Percentiles rank a stretch among this genome's conserved stretches.
These are phyloP conservation scores for Funneliformis mosseae DNA, from an alignment of 192 early-diverging fungal genomes.

Conservation along the genomic window DNA sequence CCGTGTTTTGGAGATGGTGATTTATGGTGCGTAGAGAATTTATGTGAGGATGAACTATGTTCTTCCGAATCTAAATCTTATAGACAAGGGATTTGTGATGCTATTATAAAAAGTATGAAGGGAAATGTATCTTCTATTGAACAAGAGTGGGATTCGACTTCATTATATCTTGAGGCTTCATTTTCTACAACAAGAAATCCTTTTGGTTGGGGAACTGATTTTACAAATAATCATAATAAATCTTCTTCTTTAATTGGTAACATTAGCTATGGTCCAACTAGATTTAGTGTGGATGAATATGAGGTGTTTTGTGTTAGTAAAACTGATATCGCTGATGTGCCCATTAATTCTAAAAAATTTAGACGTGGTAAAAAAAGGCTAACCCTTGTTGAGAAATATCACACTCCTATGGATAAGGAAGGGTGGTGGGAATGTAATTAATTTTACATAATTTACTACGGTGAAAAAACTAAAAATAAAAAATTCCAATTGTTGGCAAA, in stretches of 20 bases:
- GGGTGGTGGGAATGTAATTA: too few species aligned
- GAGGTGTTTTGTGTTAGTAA: conserved; percentile 1
- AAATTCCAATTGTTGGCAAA: too few species aligned
- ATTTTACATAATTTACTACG: too few species aligned
- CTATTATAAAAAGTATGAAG: background rate
- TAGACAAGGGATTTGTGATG: background rate
- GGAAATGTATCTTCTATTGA: background rate
- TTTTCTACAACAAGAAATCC: background rate
- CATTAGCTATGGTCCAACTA: background rate
- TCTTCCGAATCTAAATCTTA: background rate
- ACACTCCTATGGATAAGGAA: background rate
- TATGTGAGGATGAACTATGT: background rate
- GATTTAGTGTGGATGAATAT: conserved; percentile 9
- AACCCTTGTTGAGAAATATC: background rate
- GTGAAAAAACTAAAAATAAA: too few species aligned
- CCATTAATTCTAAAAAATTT: background rate
- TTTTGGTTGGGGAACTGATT: background rate
- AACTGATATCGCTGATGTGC: background rate
- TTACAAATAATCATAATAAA: background rate
- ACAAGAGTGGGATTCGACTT: background rate
- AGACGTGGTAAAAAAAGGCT: background rate
- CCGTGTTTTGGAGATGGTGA: conserved; percentile 13
- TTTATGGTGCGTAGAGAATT: background rate
- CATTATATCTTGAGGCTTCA: background rate
- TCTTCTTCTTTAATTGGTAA: too few species aligned